These are phyloP conservation scores for Mortierella sp. DNA, from an alignment of 371 early-diverging fungal species.

Conservation along the genomic window DNA sequence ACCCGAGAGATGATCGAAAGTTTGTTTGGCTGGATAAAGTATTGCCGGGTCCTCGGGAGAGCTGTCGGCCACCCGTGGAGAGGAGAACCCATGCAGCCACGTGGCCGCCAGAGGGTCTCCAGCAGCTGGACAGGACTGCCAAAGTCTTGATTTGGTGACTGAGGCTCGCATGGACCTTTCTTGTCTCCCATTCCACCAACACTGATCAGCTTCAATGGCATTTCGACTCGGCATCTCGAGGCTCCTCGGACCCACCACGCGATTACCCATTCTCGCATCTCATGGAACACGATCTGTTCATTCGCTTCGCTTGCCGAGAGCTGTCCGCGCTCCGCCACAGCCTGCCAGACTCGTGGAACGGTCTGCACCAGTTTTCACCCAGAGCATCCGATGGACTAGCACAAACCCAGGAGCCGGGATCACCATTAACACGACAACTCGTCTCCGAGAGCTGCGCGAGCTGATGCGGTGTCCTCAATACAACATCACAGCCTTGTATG, in stretches of 20 bases:
- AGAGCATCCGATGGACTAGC: constrained; percentile 8
- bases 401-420: constrained; percentile 12
- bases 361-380: background rate
- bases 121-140: no score
- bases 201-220: constrained; percentile 3
- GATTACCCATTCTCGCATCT: background rate
- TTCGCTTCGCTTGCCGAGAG: background rate
- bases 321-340: background rate
- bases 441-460: constrained; percentile 73
- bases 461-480: constrained; percentile 73
- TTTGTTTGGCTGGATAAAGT: background rate
- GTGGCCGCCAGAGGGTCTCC: no score
- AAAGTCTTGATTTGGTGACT: no score
- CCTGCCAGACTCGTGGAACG: no score
- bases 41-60: background rate
- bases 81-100: no score
- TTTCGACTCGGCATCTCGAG: constrained; percentile 2
- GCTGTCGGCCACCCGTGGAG: background rate
- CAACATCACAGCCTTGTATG: constrained; percentile 81
- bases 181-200: no score
- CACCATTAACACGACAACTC: constrained; percentile 60
- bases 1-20: no score
- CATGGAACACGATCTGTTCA: background rate
- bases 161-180: no score
- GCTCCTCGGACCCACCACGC: background rate